These are phyloP conservation scores for Boletus coccyginus DNA, from an alignment of 768 basidiomycete species.

Conservation along the genomic window DNA sequence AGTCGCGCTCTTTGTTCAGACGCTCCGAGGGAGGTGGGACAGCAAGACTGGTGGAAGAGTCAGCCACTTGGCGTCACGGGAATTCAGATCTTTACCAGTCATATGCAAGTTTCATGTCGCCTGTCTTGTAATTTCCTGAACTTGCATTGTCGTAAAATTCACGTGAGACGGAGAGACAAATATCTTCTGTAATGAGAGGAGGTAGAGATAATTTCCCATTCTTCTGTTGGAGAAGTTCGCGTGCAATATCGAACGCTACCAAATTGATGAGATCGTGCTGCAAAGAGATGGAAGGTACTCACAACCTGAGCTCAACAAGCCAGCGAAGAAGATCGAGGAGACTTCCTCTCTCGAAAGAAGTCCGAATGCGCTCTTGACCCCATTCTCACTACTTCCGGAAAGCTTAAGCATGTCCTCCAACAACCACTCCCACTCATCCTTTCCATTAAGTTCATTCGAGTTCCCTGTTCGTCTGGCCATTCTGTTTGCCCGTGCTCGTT, in stretches of 20 bases:
- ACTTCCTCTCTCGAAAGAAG: conserved; percentile 69
- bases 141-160: conserved; percentile 96
- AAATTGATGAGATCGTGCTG: conserved; percentile 7
- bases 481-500: conserved; percentile 81
- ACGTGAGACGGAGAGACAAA: conserved; percentile 75
- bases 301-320: conserved; percentile 86
- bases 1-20: conserved; percentile 73
- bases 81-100: conserved; percentile 63
- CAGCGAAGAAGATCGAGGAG: conserved; percentile 78
- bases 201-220: conserved; percentile 48
- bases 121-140: conserved; percentile 86
- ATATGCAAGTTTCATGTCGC: conserved; percentile 96
- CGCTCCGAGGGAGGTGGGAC: conserved; percentile 66
- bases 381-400: conserved; percentile 57
- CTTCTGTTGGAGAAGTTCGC: conserved; percentile 51
- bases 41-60: conserved; percentile 53
- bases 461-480: conserved; percentile 75
- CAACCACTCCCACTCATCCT: conserved; percentile 83
- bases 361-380: conserved; percentile 76
- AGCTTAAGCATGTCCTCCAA: conserved; percentile 90
- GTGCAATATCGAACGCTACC: conserved; percentile 67
- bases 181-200: conserved; percentile 58
- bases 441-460: conserved; percentile 49
- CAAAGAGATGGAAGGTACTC: conserved; percentile 37
- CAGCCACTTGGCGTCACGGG: background rate